These are phyloP conservation scores for Selaginella tamariscina DNA, from an alignment of 75 land plant genomes.

Conservation along the genomic window DNA sequence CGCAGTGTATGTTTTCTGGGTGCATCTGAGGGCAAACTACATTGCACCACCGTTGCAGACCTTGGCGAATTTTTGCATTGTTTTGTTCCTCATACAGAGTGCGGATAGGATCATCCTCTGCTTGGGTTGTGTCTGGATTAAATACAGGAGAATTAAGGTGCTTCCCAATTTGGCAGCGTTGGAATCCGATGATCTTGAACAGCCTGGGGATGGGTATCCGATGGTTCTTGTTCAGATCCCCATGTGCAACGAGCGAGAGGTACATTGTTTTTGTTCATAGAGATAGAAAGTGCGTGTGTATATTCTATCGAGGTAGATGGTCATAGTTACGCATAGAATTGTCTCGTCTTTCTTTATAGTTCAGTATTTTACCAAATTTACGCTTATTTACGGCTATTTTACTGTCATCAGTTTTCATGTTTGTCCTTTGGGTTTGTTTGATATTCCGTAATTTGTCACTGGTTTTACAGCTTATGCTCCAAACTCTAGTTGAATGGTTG, in stretches of 20 bases:
- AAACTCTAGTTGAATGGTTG: too few relatives aligned
- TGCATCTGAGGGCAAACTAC: constrained; percentile 48
- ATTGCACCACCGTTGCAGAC: constrained; percentile 56
- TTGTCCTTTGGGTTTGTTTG: too few relatives aligned
- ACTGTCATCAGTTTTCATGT: too few relatives aligned
- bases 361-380: too few relatives aligned
- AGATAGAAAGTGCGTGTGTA: too few relatives aligned
- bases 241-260: constrained; percentile 77
- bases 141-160: constrained; percentile 53
- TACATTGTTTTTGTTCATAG: too few relatives aligned
- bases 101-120: constrained; percentile 51
- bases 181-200: constrained; percentile 46
- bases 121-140: constrained; percentile 71
- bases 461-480: too few relatives aligned
- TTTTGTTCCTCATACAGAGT: constrained; percentile 63
- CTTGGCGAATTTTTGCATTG: constrained; percentile 50
- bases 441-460: too few relatives aligned
- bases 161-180: constrained; percentile 31
- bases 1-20: constrained; percentile 46
- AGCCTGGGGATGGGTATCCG: constrained; percentile 39
- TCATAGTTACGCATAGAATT: too few relatives aligned
- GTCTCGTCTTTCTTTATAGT: too few relatives aligned
- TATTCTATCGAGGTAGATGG: too few relatives aligned
- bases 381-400: too few relatives aligned
- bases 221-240: constrained; percentile 84